A percentile compares a stretch with the other conserved stretches of the same genome.
phyloP scores from a whole-genome alignment of 2,329 filamentous ascomycete genomes.

The Phoma herbarum region DNA sequence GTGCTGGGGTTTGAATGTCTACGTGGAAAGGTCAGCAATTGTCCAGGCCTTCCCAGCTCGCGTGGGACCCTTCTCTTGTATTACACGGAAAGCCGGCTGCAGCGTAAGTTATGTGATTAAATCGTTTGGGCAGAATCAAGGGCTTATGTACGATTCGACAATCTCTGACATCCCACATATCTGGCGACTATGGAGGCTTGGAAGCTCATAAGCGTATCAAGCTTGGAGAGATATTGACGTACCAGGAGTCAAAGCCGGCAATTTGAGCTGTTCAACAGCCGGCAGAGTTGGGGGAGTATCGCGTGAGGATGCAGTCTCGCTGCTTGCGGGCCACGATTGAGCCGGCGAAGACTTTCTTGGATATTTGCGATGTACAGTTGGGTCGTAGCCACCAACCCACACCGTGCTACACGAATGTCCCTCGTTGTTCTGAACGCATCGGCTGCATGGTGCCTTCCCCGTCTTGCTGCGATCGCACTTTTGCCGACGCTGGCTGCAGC shows the following conservation, averaged over 20 bases:
- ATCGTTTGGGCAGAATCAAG: too few relatives aligned
- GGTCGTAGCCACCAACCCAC: constrained; percentile 47
- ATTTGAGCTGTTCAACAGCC: constrained; percentile 7
- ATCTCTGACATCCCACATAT: not conserved
- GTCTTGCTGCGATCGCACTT: constrained; percentile 40
- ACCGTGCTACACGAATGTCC: constrained; percentile 44
- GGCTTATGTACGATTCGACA: too few relatives aligned
- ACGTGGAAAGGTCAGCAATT: not conserved
- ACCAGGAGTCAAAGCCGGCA: constrained; percentile 19
- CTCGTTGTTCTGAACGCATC: constrained; percentile 46
- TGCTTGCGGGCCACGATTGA: constrained; percentile 19
- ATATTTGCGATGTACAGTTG: constrained; percentile 43
- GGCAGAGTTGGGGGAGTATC: constrained; percentile 18
- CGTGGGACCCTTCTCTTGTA: not conserved
- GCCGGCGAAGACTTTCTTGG: constrained; percentile 23
- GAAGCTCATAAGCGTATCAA: not conserved
- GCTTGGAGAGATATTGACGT: not conserved
- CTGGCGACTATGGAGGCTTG: too few relatives aligned
- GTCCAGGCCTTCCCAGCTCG: not conserved
- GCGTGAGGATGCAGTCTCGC: constrained; percentile 21
- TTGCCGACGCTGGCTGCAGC: constrained; percentile 42
- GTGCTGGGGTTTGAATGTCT: constrained; percentile 18
- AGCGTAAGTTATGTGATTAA: too few relatives aligned
- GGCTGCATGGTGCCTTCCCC: constrained; percentile 35
- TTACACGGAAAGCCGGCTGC: too few relatives aligned